phyloP scores from a whole-genome alignment of 352 stramenopile species.

The Stramenopiles sp. region DNA sequence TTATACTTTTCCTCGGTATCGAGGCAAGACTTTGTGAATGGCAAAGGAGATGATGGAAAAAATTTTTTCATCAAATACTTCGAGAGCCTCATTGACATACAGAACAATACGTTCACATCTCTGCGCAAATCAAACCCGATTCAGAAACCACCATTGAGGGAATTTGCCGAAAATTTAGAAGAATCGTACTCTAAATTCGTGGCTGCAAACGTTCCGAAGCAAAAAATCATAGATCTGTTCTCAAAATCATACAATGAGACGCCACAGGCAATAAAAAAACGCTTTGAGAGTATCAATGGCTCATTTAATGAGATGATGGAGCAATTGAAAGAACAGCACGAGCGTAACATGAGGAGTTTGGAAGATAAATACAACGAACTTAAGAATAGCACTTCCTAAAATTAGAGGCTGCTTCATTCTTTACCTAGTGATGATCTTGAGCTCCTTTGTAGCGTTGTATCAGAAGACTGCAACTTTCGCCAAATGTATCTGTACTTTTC shows the following conservation, averaged over 20 bases:
- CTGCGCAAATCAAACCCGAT: background rate
- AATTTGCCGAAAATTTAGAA: slow-evolving; percentile 7
- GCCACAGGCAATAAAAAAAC: background rate
- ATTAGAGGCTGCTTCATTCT: too few species aligned
- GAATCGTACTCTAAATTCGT: background rate
- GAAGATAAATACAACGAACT: too few species aligned
- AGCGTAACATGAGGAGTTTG: background rate
- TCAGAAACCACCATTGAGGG: slow-evolving; percentile 1
- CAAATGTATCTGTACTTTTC: too few species aligned
- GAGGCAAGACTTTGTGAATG: background rate
- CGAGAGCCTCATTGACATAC: background rate
- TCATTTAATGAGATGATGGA: background rate
- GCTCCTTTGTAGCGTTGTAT: too few species aligned
- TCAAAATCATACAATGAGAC: background rate
- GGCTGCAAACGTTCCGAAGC: background rate
- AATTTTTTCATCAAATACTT: background rate
- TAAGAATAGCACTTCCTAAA: too few species aligned
- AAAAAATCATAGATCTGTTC: background rate
- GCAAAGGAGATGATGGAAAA: background rate
- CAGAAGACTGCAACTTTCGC: too few species aligned
- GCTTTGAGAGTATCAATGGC: background rate
- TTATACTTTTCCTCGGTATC: slow-evolving; percentile 11
- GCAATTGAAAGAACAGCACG: background rate
- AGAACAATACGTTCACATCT: background rate
- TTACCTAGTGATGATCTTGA: too few species aligned